phyloP scores from a whole-genome alignment of 129 eudicot genomes.

The Glebionis coronaria region DNA sequence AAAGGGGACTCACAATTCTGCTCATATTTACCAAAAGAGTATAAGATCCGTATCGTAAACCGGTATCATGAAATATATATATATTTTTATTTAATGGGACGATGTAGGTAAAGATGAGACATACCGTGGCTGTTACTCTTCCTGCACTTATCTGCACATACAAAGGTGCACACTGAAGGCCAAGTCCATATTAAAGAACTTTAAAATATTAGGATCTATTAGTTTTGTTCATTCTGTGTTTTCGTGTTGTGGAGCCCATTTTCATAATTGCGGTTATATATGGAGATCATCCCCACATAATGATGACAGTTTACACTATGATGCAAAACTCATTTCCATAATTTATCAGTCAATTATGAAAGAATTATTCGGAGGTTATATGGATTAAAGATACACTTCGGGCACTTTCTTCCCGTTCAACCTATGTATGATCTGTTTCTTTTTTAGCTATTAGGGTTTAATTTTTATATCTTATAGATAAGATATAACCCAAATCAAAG shows the following conservation, averaged over 20 bases:
- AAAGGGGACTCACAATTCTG: neutral
- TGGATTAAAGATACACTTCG: neutral
- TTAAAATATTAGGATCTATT: neutral
- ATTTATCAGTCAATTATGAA: too few relatives aligned
- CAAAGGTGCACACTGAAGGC: conserved; percentile 15
- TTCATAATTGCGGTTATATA: neutral
- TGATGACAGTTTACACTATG: too few relatives aligned
- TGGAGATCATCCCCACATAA: neutral
- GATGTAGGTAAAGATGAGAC: conserved; percentile 20
- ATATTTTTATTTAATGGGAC: conserved; percentile 2
- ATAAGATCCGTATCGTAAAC: neutral
- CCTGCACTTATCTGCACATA: conserved; percentile 61
- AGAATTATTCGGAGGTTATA: neutral
- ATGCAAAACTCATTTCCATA: neutral
- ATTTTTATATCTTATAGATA: too few relatives aligned
- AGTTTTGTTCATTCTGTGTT: neutral
- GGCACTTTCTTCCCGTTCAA: too few relatives aligned
- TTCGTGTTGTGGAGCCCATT: neutral
- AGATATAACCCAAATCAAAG: too few relatives aligned
- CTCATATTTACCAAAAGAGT: neutral
- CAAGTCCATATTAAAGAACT: conserved; percentile 2
- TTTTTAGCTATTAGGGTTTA: too few relatives aligned
- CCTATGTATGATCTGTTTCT: too few relatives aligned
- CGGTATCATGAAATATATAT: neutral
- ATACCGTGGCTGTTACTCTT: conserved; percentile 67